These are phyloP conservation scores for Xylariaceae sp. DNA, from an alignment of 2,329 filamentous ascomycete species.

Conservation along the genomic window DNA sequence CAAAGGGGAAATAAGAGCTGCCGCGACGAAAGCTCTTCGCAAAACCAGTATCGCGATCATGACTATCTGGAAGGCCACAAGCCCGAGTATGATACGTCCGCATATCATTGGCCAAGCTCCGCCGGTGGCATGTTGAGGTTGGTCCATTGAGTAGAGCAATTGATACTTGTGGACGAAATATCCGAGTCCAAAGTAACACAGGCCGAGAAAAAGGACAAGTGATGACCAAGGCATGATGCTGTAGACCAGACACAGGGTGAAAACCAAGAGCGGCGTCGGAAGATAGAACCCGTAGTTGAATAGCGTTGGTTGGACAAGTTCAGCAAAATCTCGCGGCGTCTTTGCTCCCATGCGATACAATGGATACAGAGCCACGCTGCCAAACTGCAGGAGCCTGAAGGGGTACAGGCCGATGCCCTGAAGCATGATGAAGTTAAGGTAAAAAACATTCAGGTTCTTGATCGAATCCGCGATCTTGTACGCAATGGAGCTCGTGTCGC, in stretches of 20 bases:
- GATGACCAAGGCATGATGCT: constrained; percentile 76
- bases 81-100: constrained; percentile 77
- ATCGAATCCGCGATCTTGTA: constrained; percentile 68
- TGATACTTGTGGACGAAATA: constrained; percentile 96
- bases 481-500: constrained; percentile 73
- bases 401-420: constrained; percentile 92
- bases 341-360: constrained; percentile 70
- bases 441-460: constrained; percentile 70
- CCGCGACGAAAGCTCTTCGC: constrained; percentile 63
- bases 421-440: constrained; percentile 87
- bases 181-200: constrained; percentile 75
- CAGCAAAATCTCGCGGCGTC: constrained; percentile 82
- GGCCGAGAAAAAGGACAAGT: constrained; percentile 71
- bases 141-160: constrained; percentile 95
- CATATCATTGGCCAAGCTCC: constrained; percentile 96
- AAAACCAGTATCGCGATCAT: constrained; percentile 82
- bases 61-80: constrained; percentile 83
- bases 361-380: constrained; percentile 75
- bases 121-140: constrained; percentile 88
- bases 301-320: constrained; percentile 70
- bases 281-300: constrained; percentile 97
- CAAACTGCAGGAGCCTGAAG: constrained; percentile 84
- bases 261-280: constrained; percentile 83
- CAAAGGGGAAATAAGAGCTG: constrained; percentile 67
- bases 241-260: constrained; percentile 94